These are phyloP conservation scores for Nothophaeocryptopus gaeumannii DNA, from an alignment of 2,329 filamentous ascomycete species.

Conservation along the genomic window DNA sequence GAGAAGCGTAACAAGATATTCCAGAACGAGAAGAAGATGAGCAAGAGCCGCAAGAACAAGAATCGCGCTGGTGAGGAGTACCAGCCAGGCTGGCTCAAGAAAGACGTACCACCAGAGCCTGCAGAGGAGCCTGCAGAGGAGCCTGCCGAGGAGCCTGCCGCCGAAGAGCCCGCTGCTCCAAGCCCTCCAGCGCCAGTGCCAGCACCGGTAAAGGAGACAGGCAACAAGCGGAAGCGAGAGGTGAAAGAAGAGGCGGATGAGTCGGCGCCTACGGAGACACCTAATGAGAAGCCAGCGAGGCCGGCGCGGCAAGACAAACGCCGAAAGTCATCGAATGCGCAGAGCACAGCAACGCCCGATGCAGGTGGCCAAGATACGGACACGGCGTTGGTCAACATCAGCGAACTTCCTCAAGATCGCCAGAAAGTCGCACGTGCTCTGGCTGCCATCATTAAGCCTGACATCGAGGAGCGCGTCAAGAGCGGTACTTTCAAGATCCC, in stretches of 20 bases:
- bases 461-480: slow-evolving; percentile 66
- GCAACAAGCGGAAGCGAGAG: slow-evolving; percentile 37
- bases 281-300: slow-evolving; percentile 22
- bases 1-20: slow-evolving; percentile 47
- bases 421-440: slow-evolving; percentile 68
- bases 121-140: slow-evolving; percentile 9
- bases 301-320: slow-evolving; percentile 34
- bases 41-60: slow-evolving; percentile 58
- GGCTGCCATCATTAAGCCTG: slow-evolving; percentile 64
- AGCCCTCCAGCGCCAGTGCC: slow-evolving; percentile 1
- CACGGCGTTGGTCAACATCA: slow-evolving; percentile 38
- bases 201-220: slow-evolving; percentile 6
- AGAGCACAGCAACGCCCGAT: slow-evolving; percentile 15
- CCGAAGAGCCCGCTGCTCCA: slow-evolving; percentile 2
- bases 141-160: slow-evolving; percentile 6
- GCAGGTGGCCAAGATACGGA: slow-evolving; percentile 27
- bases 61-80: slow-evolving; percentile 29
- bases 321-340: slow-evolving; percentile 34
- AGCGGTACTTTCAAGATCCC: slow-evolving; percentile 58
- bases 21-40: slow-evolving; percentile 59
- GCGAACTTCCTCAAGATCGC: slow-evolving; percentile 62
- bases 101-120: slow-evolving; percentile 23
- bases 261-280: slow-evolving; percentile 10
- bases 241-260: slow-evolving; percentile 18
- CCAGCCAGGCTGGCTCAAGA: slow-evolving; percentile 34